Evolutionary conservation across 148 eudicot genomes (phyloP), one percentile per base, ranked within the genome.

Genomic region (Silene latifolia): DNA sequence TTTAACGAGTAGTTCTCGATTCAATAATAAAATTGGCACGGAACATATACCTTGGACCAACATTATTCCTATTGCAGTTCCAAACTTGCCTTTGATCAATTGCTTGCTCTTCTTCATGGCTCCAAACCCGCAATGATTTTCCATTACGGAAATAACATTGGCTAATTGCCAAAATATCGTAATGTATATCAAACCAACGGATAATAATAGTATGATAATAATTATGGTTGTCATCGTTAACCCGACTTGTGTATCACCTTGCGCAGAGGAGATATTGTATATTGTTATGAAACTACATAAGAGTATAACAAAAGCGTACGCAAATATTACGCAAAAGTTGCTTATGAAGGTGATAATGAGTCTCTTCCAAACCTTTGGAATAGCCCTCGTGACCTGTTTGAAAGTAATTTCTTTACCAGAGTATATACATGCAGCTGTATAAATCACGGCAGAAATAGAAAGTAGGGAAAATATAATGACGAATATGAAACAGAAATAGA

Each of bases 351-450:
- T 88, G 79, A 78, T 56, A 54, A 80, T 72, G 10, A 82, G 81
- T 77, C 82, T 81, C 74, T 82, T 86, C 87, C 86, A 88, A 1
- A 82, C 91, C 78, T 75, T 88, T 0, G 86, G 86, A 7, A 86
- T 76, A 0, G 85, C 84, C 0, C 63, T 76, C 48, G 82, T 74
- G 32, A 77, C 77, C 61, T 72, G 81, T 19, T 48, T 56, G 72
- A 72, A 88, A 4, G 82, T 72, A 46, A 82, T 46, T 29, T 77
- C 87, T 17, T 82, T 72, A 0, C 61, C 72, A 0, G 84, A 78
- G 53, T 85, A 80, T 5, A 82, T 64, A 54, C 82, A 86, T 0
- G 80, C 78, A 21, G 82, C 56, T 35, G 88, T 79, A 73, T 84
- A 88, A 13, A 77, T 82, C 0, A 80, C 75, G 0, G 88, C 76